Evolutionary conservation across 352 stramenopile genomes (phyloP).

Genomic region (Thalassiosira livingstoniorum): DNA sequence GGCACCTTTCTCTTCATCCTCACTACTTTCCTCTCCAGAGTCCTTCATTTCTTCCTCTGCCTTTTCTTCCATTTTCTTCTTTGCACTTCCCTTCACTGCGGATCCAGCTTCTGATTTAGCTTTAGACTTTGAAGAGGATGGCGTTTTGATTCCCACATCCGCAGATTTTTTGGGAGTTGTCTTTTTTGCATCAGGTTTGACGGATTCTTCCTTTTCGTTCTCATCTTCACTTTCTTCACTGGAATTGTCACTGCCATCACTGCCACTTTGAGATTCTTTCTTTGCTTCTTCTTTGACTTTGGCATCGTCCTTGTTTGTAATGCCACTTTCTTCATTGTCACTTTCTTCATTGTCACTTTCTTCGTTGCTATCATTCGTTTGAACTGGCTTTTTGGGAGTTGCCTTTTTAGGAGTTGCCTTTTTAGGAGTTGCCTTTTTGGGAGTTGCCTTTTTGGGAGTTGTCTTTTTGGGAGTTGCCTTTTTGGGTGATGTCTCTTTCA

Average conservation of each 20-base stretch:
- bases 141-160: slow-evolving; percentile 4
- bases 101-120: slow-evolving; percentile 18
- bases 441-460: slow-evolving; percentile 9
- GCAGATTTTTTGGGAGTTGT: slow-evolving; percentile 4
- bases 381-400: neutral
- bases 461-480: slow-evolving; percentile 5
- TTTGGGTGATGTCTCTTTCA: neutral
- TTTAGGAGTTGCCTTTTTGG: slow-evolving; percentile 18
- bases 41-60: slow-evolving; percentile 26
- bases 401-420: neutral
- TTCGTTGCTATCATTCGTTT: neutral
- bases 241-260: slow-evolving; percentile 7
- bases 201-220: slow-evolving; percentile 8
- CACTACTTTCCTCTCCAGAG: slow-evolving; percentile 13
- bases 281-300: slow-evolving; percentile 28
- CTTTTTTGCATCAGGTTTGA: too few species aligned
- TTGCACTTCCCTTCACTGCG: neutral
- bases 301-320: slow-evolving; percentile 14
- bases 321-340: neutral
- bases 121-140: slow-evolving; percentile 14
- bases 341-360: neutral
- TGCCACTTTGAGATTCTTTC: slow-evolving; percentile 28
- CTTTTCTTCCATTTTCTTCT: slow-evolving; percentile 25
- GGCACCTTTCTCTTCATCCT: slow-evolving; percentile 11
- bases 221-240: slow-evolving; percentile 15